Evolutionary conservation across 306 rosid genomes (phyloP), one percentile per base, ranked within the genome.

Genomic region (Psophocarpus tetragonolobus): DNA sequence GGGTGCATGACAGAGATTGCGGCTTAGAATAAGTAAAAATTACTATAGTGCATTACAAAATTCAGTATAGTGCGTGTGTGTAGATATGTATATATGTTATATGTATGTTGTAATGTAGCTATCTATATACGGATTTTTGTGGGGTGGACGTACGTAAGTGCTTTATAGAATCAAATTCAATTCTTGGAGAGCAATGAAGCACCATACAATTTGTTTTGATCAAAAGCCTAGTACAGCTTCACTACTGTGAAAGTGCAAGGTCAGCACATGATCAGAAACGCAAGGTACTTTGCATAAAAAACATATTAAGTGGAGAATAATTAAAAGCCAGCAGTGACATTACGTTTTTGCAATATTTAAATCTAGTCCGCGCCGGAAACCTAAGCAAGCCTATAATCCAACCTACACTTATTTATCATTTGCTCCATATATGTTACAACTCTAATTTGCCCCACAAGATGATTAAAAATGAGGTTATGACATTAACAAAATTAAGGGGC

Each of bases 231-330:
- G 81, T 41, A 65, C 60, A 74, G 70, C 42, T 41, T 83, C 77
- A 68, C 77, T 61, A 39, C 65, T 68, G 10, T 17, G 68, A 18
- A 54, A 24, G 48, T 9, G 36, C n/a, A 76, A 68, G 29, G 32
- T 42, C 33, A 72, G 39, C 76, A 72, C 8, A 30, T 72, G 4
- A 44, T 66, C 42, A 77, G 35, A 67, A 78, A 38, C 26, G 6
- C 68, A 73, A 73, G 80, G 64, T 45, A 74, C 84, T 74, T 78
- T 39, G 63, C 56, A 73, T 66, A 56, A 54, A 57, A 15, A 74
- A 60, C 29, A 45, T 73, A 15, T 51, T 8, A 58, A 81, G 76
- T 80, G 84, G 83, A 79, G 83, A 82, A 80, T 73, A 84, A 79
- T 63, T 85, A 68, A 77, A 81, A 75, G 78, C 26, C 24, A 56